phyloP scores from a whole-genome alignment of 2,329 filamentous ascomycete species.

The Chrysoporthe puriensis region DNA sequence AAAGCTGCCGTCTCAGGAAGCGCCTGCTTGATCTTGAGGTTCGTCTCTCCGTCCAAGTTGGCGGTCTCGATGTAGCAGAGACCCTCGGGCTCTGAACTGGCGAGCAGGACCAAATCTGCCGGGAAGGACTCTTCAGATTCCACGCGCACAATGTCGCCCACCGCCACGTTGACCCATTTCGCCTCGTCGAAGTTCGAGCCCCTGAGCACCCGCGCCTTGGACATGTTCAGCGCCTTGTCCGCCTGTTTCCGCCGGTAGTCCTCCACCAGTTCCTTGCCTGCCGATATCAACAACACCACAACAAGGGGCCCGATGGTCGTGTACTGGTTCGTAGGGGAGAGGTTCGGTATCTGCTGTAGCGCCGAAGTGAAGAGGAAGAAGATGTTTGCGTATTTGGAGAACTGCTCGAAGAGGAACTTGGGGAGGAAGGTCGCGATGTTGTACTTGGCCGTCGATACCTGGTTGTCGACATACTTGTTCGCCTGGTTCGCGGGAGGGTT shows the following conservation, averaged over 20 bases:
- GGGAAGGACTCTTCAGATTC: slow-evolving; percentile 96
- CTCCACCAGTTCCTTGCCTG: slow-evolving; percentile 91
- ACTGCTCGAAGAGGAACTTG: slow-evolving; percentile 97
- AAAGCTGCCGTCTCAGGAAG: slow-evolving; percentile 88
- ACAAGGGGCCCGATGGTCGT: slow-evolving; percentile 95
- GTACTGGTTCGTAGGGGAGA: slow-evolving; percentile 93
- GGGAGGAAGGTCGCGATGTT: slow-evolving; percentile 90
- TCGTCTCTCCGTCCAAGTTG: slow-evolving; percentile 96
- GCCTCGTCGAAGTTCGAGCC: slow-evolving; percentile 84
- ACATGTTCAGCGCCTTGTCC: slow-evolving; percentile 85
- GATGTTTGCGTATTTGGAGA: slow-evolving; percentile 98
- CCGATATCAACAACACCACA: slow-evolving; percentile 91
- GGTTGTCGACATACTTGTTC: slow-evolving; percentile 94
- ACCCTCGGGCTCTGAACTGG: slow-evolving; percentile 95
- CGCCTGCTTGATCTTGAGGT: slow-evolving; percentile 97
- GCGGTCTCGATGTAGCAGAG: slow-evolving; percentile 98
- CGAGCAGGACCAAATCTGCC: slow-evolving; percentile 87
- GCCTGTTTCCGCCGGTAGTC: slow-evolving; percentile 89
- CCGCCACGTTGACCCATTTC: slow-evolving; percentile 90
- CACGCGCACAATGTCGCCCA: slow-evolving; percentile 91
- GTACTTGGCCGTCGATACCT: slow-evolving; percentile 98
- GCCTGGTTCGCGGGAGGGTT: slow-evolving; percentile 88
- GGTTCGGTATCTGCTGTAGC: slow-evolving; percentile 91
- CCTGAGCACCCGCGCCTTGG: slow-evolving; percentile 79
- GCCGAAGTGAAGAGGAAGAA: slow-evolving; percentile 98